Base-by-base conservation (phyloP, 2,329 filamentous ascomycete species). In the Fusarium albosuccineum region DNA sequence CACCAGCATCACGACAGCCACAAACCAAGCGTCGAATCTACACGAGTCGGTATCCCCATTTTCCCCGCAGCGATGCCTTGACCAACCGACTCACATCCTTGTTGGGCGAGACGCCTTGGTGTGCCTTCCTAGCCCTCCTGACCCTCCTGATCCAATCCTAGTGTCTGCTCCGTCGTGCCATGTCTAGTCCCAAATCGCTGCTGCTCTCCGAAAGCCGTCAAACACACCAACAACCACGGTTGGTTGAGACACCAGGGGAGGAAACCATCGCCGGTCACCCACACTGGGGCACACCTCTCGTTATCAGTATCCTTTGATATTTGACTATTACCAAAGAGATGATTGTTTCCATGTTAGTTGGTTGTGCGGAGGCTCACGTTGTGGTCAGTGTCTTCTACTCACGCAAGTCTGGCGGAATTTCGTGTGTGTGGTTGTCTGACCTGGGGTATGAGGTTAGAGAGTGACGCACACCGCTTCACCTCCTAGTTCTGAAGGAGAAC, bases 11-110 rank as follows among this genome's bases (percentile, higher is more conserved):
- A 44, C 27, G n/a, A 14, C 14, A 46, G 40, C 7, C 51, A 36
- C 40, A 30, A 17, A 29, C 13, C 29, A 16, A 27, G 34, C 22
- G 22, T 10, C 36, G 42, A 48, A 29, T 27, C 36, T 56, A 11
- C 41, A 33, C 14, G 34, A 27, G 22, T 36, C 42, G 39, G 30
- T 33, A 22, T 45, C 22, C 49, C 27, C 36, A 33, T n/a, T 54
- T 42, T 49, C 30, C 37, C 33, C 17, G 30, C 51, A 34, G 33
- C 36, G 17, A 41, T 48, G n/a, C 51, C 27, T 49, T n/a, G 39
- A 44, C 45, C 42, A 53, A 49, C 52, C 26, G 52, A 33, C 40
- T 59, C 29, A 41, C n/a, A 45, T 40, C 48, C 30, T 39, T 53
- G 27, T 26, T 62, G 22, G 29, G 42, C 27, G 52, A 48, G 46